phyloP scores from a whole-genome alignment of 352 stramenopile genomes.

The Phytophthora nicotianae region DNA sequence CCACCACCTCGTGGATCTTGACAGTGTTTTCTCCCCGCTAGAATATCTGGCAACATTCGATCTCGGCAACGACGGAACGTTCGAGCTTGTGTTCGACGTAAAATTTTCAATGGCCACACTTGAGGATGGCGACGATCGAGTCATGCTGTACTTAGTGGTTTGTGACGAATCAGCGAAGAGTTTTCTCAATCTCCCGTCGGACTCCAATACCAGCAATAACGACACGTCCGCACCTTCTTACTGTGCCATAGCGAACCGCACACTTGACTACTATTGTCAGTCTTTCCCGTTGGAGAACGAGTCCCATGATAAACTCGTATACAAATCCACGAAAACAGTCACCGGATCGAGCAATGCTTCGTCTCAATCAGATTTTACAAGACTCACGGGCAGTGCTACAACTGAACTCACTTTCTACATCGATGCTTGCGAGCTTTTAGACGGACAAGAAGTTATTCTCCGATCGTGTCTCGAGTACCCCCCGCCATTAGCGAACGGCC shows the following conservation, averaged over 20 bases:
- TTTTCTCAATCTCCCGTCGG: slow-evolving; percentile 23
- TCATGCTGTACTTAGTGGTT: slow-evolving; percentile 56
- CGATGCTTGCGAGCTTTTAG: slow-evolving; percentile 61
- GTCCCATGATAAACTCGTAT: slow-evolving; percentile 33
- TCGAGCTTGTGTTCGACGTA: slow-evolving; percentile 31
- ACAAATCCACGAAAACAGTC: slow-evolving; percentile 39
- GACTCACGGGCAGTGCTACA: slow-evolving; percentile 18
- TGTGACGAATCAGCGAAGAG: slow-evolving; percentile 37
- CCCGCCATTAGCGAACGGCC: neutral
- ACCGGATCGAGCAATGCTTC: slow-evolving; percentile 16
- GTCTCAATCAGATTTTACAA: slow-evolving; percentile 8
- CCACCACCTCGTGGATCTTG: slow-evolving; percentile 21
- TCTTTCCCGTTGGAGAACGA: slow-evolving; percentile 51
- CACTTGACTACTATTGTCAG: slow-evolving; percentile 50
- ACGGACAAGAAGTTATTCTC: slow-evolving; percentile 40
- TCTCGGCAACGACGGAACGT: slow-evolving; percentile 34
- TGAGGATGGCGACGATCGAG: slow-evolving; percentile 33
- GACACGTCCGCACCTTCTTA: slow-evolving; percentile 23
- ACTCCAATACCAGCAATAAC: neutral
- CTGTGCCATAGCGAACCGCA: slow-evolving; percentile 56
- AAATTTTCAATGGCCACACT: slow-evolving; percentile 42
- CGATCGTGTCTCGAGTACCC: slow-evolving; percentile 47
- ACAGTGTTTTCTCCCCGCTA: slow-evolving; percentile 19
- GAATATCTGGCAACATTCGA: slow-evolving; percentile 43
- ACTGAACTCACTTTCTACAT: slow-evolving; percentile 51